A percentile compares a stretch with the other conserved stretches of the same genome.
Evolutionary conservation across 805 yeast genomes (phyloP).

Genomic region (Trichomonascus vanleenenianus): DNA sequence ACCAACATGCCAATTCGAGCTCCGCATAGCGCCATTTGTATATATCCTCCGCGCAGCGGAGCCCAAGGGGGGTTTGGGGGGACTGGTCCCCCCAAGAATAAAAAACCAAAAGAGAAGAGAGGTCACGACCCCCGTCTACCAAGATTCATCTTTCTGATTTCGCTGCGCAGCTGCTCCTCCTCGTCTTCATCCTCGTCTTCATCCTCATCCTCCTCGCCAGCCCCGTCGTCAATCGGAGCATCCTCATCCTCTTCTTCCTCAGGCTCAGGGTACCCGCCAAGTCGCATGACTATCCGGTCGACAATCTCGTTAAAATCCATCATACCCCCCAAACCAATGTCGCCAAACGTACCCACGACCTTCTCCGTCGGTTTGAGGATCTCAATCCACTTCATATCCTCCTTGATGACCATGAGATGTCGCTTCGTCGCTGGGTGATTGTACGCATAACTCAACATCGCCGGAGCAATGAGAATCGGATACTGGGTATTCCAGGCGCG

Average conservation of each 20-base stretch:
- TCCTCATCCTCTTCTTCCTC: slow-evolving; percentile 43
- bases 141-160: no score
- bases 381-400: slow-evolving; percentile 93
- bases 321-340: slow-evolving; percentile 99
- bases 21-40: no score
- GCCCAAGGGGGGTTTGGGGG: no score
- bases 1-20: no score
- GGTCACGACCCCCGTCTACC: no score
- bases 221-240: slow-evolving; percentile 28
- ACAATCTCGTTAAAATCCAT: slow-evolving; percentile 95
- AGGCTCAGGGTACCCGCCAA: slow-evolving; percentile 54
- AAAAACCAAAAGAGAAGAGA: no score
- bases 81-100: no score
- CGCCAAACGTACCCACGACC: slow-evolving; percentile 88
- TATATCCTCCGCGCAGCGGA: no score
- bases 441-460: slow-evolving; percentile 91
- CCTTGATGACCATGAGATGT: slow-evolving; percentile 66
- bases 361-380: slow-evolving; percentile 92
- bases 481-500: slow-evolving; percentile 93
- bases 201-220: slow-evolving; percentile 35
- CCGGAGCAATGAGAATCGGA: slow-evolving; percentile 88
- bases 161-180: slow-evolving; percentile 21
- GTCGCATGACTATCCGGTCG: slow-evolving; percentile 66
- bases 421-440: slow-evolving; percentile 81
- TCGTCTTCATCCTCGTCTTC: slow-evolving; percentile 45